These are phyloP conservation scores for Arabis alpina DNA, from an alignment of 345 rosid species.

Conservation along the genomic window DNA sequence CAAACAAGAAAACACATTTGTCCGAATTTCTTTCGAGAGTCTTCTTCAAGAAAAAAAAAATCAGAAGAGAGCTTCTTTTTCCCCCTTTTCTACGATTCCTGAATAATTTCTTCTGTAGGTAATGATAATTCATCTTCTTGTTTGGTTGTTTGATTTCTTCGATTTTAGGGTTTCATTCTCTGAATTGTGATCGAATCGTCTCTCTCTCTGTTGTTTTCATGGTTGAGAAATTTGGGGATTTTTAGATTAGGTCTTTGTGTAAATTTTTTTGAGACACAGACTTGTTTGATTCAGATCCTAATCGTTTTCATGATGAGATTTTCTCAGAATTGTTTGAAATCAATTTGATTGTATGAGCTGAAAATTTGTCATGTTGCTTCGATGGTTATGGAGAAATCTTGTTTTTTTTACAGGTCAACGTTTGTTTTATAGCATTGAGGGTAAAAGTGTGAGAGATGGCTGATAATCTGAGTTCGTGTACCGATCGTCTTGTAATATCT, in stretches of 20 bases:
- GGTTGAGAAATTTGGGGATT: constrained; percentile 17
- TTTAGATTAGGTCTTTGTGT: not conserved
- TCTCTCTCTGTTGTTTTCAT: constrained; percentile 9
- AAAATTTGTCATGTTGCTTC: too few species aligned
- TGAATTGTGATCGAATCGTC: constrained; percentile 18
- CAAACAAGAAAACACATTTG: constrained; percentile 39
- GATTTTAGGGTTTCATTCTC: constrained; percentile 32
- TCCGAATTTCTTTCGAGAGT: constrained; percentile 28
- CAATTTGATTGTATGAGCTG: constrained; percentile 15
- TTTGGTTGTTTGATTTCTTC: not conserved
- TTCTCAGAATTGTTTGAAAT: not conserved
- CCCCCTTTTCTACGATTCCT: constrained; percentile 12
- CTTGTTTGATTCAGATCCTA: constrained; percentile 1
- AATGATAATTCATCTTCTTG: constrained; percentile 2
- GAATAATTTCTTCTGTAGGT: not conserved
- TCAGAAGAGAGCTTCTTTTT: constrained; percentile 27
- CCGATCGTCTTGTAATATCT: constrained; percentile 59
- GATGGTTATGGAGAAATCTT: not conserved
- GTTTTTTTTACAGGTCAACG: constrained; percentile 31
- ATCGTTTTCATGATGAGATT: constrained; percentile 5
- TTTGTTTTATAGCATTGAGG: constrained; percentile 5
- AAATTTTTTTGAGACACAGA: not conserved
- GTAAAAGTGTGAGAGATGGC: constrained; percentile 50
- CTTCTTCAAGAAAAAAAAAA: constrained; percentile 7
- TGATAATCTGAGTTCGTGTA: constrained; percentile 69